phyloP scores from a whole-genome alignment of 164 flowering plant genomes.

The Magnolia changhungtana region DNA sequence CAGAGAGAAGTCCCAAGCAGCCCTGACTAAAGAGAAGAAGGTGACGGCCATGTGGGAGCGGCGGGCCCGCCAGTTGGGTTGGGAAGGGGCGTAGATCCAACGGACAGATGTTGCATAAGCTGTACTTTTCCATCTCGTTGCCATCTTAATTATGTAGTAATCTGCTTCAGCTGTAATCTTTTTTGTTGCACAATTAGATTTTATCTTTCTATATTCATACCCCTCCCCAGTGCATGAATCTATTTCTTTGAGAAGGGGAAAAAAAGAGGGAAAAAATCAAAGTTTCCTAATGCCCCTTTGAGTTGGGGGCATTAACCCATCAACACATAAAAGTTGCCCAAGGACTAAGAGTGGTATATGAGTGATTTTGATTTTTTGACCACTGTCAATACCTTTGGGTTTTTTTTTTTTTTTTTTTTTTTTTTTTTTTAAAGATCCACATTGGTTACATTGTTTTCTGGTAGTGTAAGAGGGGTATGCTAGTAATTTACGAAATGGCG shows the following conservation, averaged over 20 bases:
- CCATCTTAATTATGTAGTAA: not conserved
- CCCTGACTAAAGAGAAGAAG: slow-evolving; percentile 66
- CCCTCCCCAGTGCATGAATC: not conserved
- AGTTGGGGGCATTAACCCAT: no score
- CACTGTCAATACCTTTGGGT: no score
- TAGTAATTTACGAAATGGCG: no score
- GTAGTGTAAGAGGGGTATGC: no score
- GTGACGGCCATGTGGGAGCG: slow-evolving; percentile 69
- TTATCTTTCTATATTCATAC: not conserved
- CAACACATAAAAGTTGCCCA: no score
- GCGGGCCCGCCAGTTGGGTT: slow-evolving; percentile 72
- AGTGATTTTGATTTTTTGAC: no score
- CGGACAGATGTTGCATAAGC: not conserved
- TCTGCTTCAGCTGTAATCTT: not conserved
- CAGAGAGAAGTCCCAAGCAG: slow-evolving; percentile 65
- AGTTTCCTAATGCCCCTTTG: not conserved
- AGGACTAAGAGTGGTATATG: no score
- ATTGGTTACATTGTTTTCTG: no score
- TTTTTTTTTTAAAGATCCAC: no score
- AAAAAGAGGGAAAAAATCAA: not conserved
- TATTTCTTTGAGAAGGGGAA: not conserved
- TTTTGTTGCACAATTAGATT: not conserved
- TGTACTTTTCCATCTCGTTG: not conserved
- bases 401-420: no score
- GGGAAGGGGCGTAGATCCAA: slow-evolving; percentile 50